Percentiles rank a stretch among this genome's conserved stretches.
Conservation (phyloP, 371 early-diverging fungal genomes). For the Mortierella sp. region DNA sequence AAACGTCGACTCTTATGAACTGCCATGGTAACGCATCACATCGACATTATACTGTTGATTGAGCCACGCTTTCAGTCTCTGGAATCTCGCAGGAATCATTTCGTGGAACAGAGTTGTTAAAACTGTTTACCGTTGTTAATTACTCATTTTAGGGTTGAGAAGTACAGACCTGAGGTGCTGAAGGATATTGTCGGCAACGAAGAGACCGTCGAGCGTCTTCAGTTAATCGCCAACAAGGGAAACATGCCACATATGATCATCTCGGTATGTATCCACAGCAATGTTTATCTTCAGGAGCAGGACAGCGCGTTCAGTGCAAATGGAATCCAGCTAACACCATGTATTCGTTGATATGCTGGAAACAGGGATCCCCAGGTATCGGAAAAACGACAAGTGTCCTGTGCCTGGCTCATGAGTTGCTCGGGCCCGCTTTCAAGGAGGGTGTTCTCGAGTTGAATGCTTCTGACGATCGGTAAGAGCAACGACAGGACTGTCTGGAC, state of each 20-base stretch:
- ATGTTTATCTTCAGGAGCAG: background rate
- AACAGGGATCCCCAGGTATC: slow-evolving; percentile 96
- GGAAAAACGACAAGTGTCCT: slow-evolving; percentile 99
- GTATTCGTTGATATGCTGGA: background rate
- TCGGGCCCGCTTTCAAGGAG: slow-evolving; percentile 90
- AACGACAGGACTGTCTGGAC: background rate
- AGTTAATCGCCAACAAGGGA: slow-evolving; percentile 88
- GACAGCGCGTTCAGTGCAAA: background rate
- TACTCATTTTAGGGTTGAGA: slow-evolving; percentile 88
- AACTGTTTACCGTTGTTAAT: background rate
- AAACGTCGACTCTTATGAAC: slow-evolving; percentile 55
- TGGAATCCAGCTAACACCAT: background rate
- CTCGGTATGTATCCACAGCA: slow-evolving; percentile 66
- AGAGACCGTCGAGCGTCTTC: slow-evolving; percentile 91
- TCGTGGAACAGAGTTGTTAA: background rate
- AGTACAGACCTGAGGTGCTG: slow-evolving; percentile 92
- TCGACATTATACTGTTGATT: background rate
- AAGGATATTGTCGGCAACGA: slow-evolving; percentile 97
- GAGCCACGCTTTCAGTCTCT: background rate
- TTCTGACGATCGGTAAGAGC: slow-evolving; percentile 93
- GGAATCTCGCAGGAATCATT: background rate
- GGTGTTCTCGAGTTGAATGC: slow-evolving; percentile 98
- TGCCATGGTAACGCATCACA: slow-evolving; percentile 60
- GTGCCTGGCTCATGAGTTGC: slow-evolving; percentile 90
- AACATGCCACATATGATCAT: slow-evolving; percentile 98